Evolutionary conservation across 2,329 filamentous ascomycete genomes (phyloP).

Genomic region (Zelopaecilomyces penicillatus): DNA sequence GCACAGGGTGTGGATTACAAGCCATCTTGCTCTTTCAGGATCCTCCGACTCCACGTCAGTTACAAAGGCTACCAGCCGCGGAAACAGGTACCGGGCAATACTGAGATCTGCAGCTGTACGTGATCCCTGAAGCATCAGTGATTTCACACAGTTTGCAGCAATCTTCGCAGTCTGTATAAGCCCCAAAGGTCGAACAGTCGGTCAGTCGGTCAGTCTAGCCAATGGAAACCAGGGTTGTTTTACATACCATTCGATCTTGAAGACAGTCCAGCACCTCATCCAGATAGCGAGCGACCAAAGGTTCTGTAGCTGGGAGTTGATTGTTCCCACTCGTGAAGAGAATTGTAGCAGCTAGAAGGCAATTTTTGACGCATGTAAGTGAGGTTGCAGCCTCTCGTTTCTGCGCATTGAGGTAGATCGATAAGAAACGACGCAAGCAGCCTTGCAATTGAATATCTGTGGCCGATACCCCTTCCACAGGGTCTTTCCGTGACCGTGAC

Average conservation of each 20-base stretch:
- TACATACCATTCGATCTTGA: conserved; percentile 63
- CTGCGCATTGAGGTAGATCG: conserved; percentile 68
- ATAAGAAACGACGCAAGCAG: conserved; percentile 72
- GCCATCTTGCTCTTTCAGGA: conserved; percentile 63
- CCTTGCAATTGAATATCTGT: conserved; percentile 67
- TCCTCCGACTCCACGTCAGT: conserved; percentile 64
- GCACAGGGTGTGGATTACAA: conserved; percentile 67
- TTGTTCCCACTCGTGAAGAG: conserved; percentile 75
- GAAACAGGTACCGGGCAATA: conserved; percentile 66
- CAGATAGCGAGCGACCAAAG: conserved; percentile 65
- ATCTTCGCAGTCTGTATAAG: conserved; percentile 65
- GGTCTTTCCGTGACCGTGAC: conserved; percentile 35
- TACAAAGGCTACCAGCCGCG: conserved; percentile 68
- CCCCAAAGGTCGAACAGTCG: neutral
- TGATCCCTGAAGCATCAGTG: conserved; percentile 62
- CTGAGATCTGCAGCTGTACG: conserved; percentile 59
- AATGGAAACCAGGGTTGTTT: neutral
- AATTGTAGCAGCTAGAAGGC: conserved; percentile 78
- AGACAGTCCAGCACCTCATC: conserved; percentile 81
- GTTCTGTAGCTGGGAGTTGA: conserved; percentile 64
- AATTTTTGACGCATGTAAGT: conserved; percentile 86
- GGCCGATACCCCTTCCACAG: conserved; percentile 34
- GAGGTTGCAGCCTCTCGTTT: conserved; percentile 67
- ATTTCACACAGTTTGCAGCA: conserved; percentile 81
- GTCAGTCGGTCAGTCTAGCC: neutral